Conservation (phyloP, 805 yeast genomes). For the Ogataea zsoltii region DNA sequence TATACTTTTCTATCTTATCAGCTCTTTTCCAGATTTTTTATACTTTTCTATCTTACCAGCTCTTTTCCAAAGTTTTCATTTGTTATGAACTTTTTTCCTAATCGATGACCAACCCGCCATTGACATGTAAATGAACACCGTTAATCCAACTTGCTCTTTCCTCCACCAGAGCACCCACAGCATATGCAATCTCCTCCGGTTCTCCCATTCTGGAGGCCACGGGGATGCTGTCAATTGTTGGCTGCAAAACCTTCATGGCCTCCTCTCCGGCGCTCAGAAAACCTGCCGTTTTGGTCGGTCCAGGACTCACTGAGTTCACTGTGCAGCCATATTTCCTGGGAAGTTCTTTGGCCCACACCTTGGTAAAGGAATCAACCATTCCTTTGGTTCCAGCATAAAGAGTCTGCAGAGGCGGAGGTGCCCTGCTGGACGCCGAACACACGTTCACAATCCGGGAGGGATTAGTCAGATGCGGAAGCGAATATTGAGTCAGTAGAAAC, state of each 20-base stretch:
- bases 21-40: too few relatives aligned
- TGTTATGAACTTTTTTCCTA: not conserved
- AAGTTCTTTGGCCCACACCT: conserved; percentile 14
- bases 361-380: conserved; percentile 14
- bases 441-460: conserved; percentile 10
- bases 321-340: conserved; percentile 12
- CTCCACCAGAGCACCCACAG: conserved; percentile 7
- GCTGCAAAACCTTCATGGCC: conserved; percentile 14
- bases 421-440: conserved; percentile 12
- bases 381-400: conserved; percentile 13
- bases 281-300: conserved; percentile 13
- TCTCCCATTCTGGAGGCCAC: conserved; percentile 13
- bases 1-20: too few relatives aligned
- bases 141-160: conserved; percentile 14
- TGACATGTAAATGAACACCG: conserved; percentile 12
- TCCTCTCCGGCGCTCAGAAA: conserved; percentile 12
- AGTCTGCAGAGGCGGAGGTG: conserved; percentile 10
- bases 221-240: conserved; percentile 10
- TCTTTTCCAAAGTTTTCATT: not conserved
- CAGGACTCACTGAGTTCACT: conserved; percentile 14
- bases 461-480: conserved; percentile 7
- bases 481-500: conserved; percentile 7
- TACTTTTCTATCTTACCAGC: too few relatives aligned
- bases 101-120: conserved; percentile 13
- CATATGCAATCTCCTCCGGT: conserved; percentile 12